Base-by-base conservation (phyloP, 441 rosid species). In the Erodium texanum region DNA sequence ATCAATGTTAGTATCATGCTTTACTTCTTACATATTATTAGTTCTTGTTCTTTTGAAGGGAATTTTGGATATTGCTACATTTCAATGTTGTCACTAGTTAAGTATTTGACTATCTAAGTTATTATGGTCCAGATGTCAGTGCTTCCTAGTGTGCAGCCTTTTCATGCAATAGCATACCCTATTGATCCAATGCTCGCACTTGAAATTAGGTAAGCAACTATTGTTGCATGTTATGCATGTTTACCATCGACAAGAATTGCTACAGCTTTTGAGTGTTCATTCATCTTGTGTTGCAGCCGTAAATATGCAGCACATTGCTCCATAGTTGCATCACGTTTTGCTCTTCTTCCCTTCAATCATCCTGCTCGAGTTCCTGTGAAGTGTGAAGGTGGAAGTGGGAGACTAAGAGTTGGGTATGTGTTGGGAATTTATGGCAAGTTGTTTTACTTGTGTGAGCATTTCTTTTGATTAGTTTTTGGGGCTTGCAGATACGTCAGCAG, bases 151-250 rank as follows among this genome's bases (percentile, higher is more conserved):
- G 98, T 95, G 66, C 99, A 95, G 76, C 99, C 99, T 70, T 95
- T 95, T 80, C 99, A 95, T 83, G 99, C 98, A n/a, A 90, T 95
- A 75, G 99, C 99, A 65, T 92, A 92, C 81, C 99, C 98, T 63
- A 84, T 95, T 63, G 98, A 95, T 83, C 81, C 97, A 18, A 77
- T 90, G 78, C 95, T 95, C 75, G 98, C 99, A 38, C 97, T 95
- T 66, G 99, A 92, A 50, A 92, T 92, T 77, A 95, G 99, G 99
- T 92, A 68, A 54, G 69, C 38, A 68, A 24, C 32, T 41, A 14
- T 41, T 64, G 15, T 45, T 45, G 41, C 41, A 36, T 36, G 41
- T 36, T 36, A 8, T 29, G 68, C 50, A 29, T 8, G 11, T 34
- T 24, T 19, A 3, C 56, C 50, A 58, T 58, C 5, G 24, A 58